Percentiles rank a stretch among this genome's conserved stretches.
phyloP scores from a whole-genome alignment of 345 rosid genomes.

The Trapa incisa region DNA sequence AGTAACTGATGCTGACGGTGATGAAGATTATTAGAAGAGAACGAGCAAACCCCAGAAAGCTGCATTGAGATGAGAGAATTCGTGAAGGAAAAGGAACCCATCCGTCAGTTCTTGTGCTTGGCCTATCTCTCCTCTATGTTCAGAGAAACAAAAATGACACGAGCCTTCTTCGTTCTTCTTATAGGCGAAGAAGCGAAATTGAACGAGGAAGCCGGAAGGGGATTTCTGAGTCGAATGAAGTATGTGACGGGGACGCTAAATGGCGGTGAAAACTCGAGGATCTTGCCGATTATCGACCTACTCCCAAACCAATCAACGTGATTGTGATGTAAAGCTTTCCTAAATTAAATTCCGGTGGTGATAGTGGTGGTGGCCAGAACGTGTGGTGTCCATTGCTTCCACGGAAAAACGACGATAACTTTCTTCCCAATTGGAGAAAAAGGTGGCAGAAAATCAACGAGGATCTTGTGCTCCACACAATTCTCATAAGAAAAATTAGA shows the following conservation, averaged over 20 bases:
- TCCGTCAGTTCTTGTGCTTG: neutral
- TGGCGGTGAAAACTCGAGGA: neutral
- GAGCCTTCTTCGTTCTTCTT: neutral
- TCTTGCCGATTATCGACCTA: neutral
- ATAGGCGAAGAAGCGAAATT: constrained; percentile 2
- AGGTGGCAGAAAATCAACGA: neutral
- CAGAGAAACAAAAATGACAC: neutral
- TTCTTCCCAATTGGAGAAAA: neutral
- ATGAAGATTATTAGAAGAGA: neutral
- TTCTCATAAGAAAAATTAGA: no score
- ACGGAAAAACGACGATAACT: neutral
- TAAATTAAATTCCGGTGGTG: neutral
- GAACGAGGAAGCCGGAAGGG: neutral
- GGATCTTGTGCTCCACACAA: neutral
- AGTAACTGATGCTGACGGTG: neutral
- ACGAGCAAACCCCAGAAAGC: constrained; percentile 6
- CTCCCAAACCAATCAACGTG: neutral
- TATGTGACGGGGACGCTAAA: constrained; percentile 3
- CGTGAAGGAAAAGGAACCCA: constrained; percentile 13
- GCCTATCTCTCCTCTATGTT: neutral
- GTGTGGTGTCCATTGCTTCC: constrained; percentile 4
- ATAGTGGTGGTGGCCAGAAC: neutral
- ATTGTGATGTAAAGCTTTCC: neutral
- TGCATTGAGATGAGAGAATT: constrained; percentile 6
- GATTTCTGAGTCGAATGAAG: neutral